Evolutionary conservation across 2,329 filamentous ascomycete species (phyloP), one percentile per base, ranked within the genome.

Genomic region (Aureobasidium sp.): DNA sequence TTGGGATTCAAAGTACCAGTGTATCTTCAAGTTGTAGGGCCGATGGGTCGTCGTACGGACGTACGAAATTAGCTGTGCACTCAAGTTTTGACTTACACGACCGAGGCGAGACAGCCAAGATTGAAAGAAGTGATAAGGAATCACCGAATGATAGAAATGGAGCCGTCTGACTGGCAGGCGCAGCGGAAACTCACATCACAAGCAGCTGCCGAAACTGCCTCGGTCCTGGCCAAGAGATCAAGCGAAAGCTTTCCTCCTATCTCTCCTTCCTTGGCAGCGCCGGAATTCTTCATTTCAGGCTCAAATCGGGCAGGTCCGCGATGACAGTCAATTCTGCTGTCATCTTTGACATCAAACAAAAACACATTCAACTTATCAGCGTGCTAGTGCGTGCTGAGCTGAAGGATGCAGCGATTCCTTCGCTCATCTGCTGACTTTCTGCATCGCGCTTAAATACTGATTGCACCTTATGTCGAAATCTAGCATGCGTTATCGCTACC

Each of bases 231-330:
- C 55, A 59, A 59, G 55, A 25, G 25, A 48, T 41, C 44, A 49
- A 59, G 55, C 44, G 55, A 59, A 59, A 47, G 11, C 9, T 42
- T 41, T 45, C 27, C 10, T 9, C 51, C 29, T 21, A 25, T 36
- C 34, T 25, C 7, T 54, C 50, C n/a, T 37, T 39, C 2, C 36
- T 36, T 30, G 11, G 29, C n/a, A 42, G 16, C 30, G 53, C 53
- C 53, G 41, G 27, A 42, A 57, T 21, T 21, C 27, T 41, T 25
- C 44, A 30, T 16, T 48, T 27, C 10, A 37, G 14, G 30, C 32
- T 49, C 27, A 5, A 49, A 41, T 59, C 55, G 55, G 55, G 55
- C 55, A 59, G 44, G 55, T 59, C 44, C 55, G 55, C 27, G 27
- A 37, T 21, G 27, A 36, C 30, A 10, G 27, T 16, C 39, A 27